phyloP scores from a whole-genome alignment of 192 early-diverging fungal genomes.

The Glomus cerebriforme region DNA sequence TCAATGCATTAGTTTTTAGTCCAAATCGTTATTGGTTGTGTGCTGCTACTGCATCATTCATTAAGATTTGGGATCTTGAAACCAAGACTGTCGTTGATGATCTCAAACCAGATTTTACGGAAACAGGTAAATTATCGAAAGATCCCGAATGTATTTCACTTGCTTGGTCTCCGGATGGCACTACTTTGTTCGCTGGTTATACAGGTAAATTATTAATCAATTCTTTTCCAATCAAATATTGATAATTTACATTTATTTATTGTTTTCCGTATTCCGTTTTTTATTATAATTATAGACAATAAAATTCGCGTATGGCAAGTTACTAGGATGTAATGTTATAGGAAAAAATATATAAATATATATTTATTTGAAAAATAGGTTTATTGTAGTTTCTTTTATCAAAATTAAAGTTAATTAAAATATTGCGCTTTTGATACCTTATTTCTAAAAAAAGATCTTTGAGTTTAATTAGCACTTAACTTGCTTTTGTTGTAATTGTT shows the following conservation, averaged over 20 bases:
- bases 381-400: too few species aligned
- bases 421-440: background rate
- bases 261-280: slow-evolving; percentile 1
- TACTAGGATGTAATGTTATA: background rate
- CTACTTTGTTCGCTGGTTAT: slow-evolving; percentile 98
- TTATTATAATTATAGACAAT: slow-evolving; percentile 11
- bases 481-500: too few species aligned
- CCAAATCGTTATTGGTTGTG: slow-evolving; percentile 99
- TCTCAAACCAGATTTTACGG: slow-evolving; percentile 73
- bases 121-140: slow-evolving; percentile 72
- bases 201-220: slow-evolving; percentile 69
- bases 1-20: slow-evolving; percentile 98
- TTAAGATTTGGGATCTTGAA: slow-evolving; percentile 99
- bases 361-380: background rate
- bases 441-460: too few species aligned
- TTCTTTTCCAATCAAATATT: background rate
- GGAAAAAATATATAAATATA: background rate
- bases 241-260: background rate
- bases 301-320: slow-evolving; percentile 66
- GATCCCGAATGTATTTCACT: slow-evolving; percentile 89
- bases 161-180: slow-evolving; percentile 98
- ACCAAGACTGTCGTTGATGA: slow-evolving; percentile 97
- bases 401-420: background rate
- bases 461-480: too few species aligned
- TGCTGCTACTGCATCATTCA: slow-evolving; percentile 91